A percentile compares a stretch with the other conserved stretches of the same genome.
phyloP scores from a whole-genome alignment of 495 filamentous ascomycete species.

The Zalerion maritima region DNA sequence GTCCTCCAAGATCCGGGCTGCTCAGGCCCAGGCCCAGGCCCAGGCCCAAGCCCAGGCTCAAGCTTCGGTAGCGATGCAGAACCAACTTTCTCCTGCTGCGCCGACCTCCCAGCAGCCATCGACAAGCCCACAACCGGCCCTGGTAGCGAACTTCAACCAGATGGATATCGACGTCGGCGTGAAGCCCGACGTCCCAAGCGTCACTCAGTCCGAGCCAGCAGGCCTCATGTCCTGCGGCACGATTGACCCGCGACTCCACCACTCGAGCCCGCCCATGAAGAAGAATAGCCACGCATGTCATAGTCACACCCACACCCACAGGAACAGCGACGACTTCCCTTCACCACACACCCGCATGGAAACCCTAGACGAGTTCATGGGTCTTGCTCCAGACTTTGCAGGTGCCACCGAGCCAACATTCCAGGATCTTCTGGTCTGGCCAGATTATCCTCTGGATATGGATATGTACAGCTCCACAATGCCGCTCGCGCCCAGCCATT shows the following conservation, averaged over 20 bases:
- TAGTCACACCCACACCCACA: too few species aligned
- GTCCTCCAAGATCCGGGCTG: slow-evolving; percentile 33
- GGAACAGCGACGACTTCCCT: slow-evolving; percentile 17
- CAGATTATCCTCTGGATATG: slow-evolving; percentile 19
- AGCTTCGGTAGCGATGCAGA: slow-evolving; percentile 10
- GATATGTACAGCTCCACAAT: slow-evolving; percentile 17
- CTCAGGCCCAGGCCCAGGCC: slow-evolving; percentile 14
- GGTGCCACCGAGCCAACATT: slow-evolving; percentile 14
- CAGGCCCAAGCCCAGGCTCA: slow-evolving; percentile 9
- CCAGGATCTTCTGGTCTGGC: slow-evolving; percentile 22
- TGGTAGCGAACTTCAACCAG: slow-evolving; percentile 12
- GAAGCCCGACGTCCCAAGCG: too few species aligned
- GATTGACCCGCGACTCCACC: slow-evolving; percentile 14
- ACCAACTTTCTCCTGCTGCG: too few species aligned
- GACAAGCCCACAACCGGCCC: too few species aligned
- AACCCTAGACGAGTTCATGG: slow-evolving; percentile 22
- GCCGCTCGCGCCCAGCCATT: slow-evolving; percentile 10
- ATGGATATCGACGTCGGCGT: slow-evolving; percentile 24
- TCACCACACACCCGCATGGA: slow-evolving; percentile 20
- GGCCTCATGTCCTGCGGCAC: slow-evolving; percentile 13
- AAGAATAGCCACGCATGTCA: slow-evolving; percentile 17
- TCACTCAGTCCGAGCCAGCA: too few species aligned
- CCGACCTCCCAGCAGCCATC: too few species aligned
- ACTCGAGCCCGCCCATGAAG: slow-evolving; percentile 12
- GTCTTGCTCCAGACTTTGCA: slow-evolving; percentile 14